A percentile compares a stretch with the other conserved stretches of the same genome.
Evolutionary conservation across 148 eudicot species (phyloP).

Genomic region (Rhododendron griersonianum): DNA sequence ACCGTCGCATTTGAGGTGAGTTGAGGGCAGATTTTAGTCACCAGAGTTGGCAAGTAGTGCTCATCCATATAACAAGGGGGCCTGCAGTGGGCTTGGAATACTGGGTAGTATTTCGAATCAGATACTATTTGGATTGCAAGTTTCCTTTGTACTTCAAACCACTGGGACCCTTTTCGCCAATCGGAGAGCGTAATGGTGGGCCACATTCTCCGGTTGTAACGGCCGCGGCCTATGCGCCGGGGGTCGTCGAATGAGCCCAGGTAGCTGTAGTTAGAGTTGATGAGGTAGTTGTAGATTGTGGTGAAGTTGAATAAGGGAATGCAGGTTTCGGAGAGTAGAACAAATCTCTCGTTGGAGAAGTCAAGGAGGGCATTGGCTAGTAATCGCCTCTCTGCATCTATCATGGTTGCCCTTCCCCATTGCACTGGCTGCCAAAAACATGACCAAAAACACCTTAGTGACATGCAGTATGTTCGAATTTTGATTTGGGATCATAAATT

Average conservation of each 20-base stretch:
- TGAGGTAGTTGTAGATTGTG: slow-evolving; percentile 64
- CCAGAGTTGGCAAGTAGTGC: slow-evolving; percentile 80
- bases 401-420: slow-evolving; percentile 79
- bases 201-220: slow-evolving; percentile 59
- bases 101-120: slow-evolving; percentile 41
- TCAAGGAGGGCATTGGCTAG: slow-evolving; percentile 80
- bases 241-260: slow-evolving; percentile 53
- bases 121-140: slow-evolving; percentile 56
- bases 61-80: slow-evolving; percentile 84
- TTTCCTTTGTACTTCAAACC: slow-evolving; percentile 71
- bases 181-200: slow-evolving; percentile 54
- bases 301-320: slow-evolving; percentile 84
- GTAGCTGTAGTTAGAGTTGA: slow-evolving; percentile 50
- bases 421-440: slow-evolving; percentile 41
- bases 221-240: slow-evolving; percentile 57
- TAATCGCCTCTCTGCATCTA: slow-evolving; percentile 81
- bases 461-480: neutral
- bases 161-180: slow-evolving; percentile 94
- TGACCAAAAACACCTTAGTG: neutral
- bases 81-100: slow-evolving; percentile 46
- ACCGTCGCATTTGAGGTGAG: slow-evolving; percentile 40
- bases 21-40: slow-evolving; percentile 37
- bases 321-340: slow-evolving; percentile 83
- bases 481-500: neutral
- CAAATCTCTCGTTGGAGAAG: slow-evolving; percentile 65